phyloP scores from a whole-genome alignment of 2,329 filamentous ascomycete genomes.

The Fusarium sp. region DNA sequence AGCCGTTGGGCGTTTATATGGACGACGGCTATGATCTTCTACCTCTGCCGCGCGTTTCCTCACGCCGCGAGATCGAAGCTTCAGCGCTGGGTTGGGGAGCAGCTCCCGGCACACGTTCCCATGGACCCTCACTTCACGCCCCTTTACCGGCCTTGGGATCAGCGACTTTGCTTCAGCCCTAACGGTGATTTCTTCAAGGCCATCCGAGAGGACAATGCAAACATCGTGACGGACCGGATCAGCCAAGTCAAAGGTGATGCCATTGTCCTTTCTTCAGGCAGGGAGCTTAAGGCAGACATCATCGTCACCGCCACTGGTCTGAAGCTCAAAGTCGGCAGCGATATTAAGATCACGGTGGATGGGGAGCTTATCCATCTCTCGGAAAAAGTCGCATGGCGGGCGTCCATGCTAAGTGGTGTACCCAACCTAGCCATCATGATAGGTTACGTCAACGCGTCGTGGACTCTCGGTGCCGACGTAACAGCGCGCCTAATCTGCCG shows the following conservation, averaged over 20 bases:
- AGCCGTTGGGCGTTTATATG: background rate
- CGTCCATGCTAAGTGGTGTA: slow-evolving; percentile 69
- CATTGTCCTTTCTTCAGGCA: background rate
- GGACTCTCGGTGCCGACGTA: slow-evolving; percentile 71
- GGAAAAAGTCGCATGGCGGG: slow-evolving; percentile 66
- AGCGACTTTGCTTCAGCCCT: slow-evolving; percentile 70
- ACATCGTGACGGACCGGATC: slow-evolving; percentile 39
- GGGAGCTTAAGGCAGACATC: slow-evolving; percentile 63
- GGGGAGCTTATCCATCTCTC: slow-evolving; percentile 55
- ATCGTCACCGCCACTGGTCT: slow-evolving; percentile 75
- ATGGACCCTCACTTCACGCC: slow-evolving; percentile 65
- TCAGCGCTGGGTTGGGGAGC: slow-evolving; percentile 53
- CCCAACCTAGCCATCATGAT: slow-evolving; percentile 69
- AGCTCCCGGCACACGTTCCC: slow-evolving; percentile 59
- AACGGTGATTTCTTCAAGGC: slow-evolving; percentile 59
- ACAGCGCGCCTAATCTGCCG: slow-evolving; percentile 60
- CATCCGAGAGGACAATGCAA: slow-evolving; percentile 50
- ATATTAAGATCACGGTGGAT: slow-evolving; percentile 63
- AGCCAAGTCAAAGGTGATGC: background rate
- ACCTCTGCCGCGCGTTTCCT: background rate
- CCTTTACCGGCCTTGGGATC: slow-evolving; percentile 70
- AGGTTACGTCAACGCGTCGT: slow-evolving; percentile 69
- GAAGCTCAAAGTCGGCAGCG: slow-evolving; percentile 64
- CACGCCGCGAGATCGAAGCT: slow-evolving; percentile 50
- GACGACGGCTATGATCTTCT: background rate